Conservation (phyloP, 2,329 filamentous ascomycete species). For the Ascosphaera aggregata region DNA sequence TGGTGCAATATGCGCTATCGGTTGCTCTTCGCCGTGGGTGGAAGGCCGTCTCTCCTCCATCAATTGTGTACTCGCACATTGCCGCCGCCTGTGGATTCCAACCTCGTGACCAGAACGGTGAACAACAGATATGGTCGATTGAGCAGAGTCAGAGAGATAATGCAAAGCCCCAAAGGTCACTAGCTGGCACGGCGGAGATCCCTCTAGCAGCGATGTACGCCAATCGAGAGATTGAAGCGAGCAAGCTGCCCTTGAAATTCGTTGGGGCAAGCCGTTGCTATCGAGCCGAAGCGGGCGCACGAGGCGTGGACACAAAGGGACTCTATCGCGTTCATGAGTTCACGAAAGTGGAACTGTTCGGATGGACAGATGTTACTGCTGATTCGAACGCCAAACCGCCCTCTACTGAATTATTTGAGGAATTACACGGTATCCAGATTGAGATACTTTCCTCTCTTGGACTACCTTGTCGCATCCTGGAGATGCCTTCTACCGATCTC, state of each 20-base stretch:
- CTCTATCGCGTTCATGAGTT: slow-evolving; percentile 96
- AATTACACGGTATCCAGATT: slow-evolving; percentile 70
- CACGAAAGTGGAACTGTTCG: slow-evolving; percentile 95
- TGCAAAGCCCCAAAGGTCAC: slow-evolving; percentile 44
- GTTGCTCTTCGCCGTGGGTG: slow-evolving; percentile 53
- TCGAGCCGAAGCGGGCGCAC: slow-evolving; percentile 76
- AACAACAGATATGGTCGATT: slow-evolving; percentile 76
- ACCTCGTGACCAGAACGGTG: slow-evolving; percentile 69
- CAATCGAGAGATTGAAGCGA: slow-evolving; percentile 39
- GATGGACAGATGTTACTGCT: slow-evolving; percentile 48
- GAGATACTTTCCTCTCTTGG: slow-evolving; percentile 58
- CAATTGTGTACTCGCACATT: slow-evolving; percentile 78
- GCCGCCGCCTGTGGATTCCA: slow-evolving; percentile 84
- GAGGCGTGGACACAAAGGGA: slow-evolving; percentile 78
- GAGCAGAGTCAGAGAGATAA: slow-evolving; percentile 41
- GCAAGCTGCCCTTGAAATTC: slow-evolving; percentile 49
- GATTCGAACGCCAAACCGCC: slow-evolving; percentile 7
- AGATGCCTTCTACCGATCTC: slow-evolving; percentile 77
- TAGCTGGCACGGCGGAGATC: slow-evolving; percentile 85
- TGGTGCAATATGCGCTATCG: slow-evolving; percentile 63
- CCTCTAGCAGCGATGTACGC: slow-evolving; percentile 81
- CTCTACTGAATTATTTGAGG: slow-evolving; percentile 39
- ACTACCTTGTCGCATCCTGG: slow-evolving; percentile 67
- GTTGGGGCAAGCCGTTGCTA: slow-evolving; percentile 85
- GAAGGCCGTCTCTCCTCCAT: slow-evolving; percentile 62